Conservation (phyloP, 2,329 filamentous ascomycete genomes). For the Hypomyces rosellus region DNA sequence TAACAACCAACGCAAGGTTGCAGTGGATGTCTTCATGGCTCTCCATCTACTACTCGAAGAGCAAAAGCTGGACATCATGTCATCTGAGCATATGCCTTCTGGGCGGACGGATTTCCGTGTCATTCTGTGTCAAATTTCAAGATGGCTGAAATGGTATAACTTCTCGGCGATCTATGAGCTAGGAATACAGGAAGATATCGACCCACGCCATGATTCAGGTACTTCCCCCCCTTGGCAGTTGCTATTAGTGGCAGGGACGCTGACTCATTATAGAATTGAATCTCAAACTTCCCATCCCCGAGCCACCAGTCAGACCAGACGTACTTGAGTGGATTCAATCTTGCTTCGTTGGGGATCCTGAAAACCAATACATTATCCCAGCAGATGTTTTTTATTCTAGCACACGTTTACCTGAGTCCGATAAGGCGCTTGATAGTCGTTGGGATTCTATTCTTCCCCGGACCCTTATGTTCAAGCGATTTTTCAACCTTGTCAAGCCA, state of each 20-base stretch:
- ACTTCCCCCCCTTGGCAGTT: constrained; percentile 9
- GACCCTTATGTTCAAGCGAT: constrained; percentile 62
- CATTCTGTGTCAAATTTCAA: constrained; percentile 70
- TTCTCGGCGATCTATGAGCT: constrained; percentile 46
- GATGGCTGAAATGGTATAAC: constrained; percentile 69
- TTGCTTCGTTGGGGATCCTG: constrained; percentile 34
- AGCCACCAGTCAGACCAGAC: constrained; percentile 31
- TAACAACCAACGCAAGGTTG: constrained; percentile 52
- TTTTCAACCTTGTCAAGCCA: constrained; percentile 54
- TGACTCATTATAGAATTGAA: constrained; percentile 23
- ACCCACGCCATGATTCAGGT: constrained; percentile 35
- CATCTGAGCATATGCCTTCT: constrained; percentile 37
- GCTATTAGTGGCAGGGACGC: not conserved
- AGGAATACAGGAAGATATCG: constrained; percentile 44
- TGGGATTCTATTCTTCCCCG: constrained; percentile 53
- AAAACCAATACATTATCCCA: constrained; percentile 35
- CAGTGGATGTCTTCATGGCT: constrained; percentile 64
- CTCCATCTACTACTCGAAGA: constrained; percentile 89
- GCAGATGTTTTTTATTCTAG: constrained; percentile 39
- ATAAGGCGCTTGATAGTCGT: constrained; percentile 29
- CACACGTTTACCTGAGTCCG: constrained; percentile 29
- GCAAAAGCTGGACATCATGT: constrained; percentile 66
- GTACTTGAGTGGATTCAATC: constrained; percentile 50
- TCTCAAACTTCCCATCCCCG: constrained; percentile 26
- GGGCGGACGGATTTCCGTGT: constrained; percentile 55